A percentile compares a stretch with the other conserved stretches of the same genome.
These are phyloP conservation scores for Candida sakaeoensis DNA, from an alignment of 805 yeast genomes.

Conservation along the genomic window DNA sequence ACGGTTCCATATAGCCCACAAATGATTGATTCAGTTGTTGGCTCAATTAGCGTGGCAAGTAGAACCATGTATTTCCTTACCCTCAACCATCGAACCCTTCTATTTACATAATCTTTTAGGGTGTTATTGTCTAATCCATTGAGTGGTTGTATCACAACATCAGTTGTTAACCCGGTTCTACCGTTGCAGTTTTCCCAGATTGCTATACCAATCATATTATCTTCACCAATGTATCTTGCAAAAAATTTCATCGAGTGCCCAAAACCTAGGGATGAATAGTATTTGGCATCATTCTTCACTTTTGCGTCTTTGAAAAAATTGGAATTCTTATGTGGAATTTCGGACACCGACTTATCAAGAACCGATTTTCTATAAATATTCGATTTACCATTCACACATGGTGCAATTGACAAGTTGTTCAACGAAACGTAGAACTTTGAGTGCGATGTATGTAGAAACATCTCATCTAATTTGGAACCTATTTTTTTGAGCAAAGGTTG, in stretches of 20 bases:
- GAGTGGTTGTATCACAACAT: slow-evolving; percentile 73
- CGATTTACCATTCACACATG: slow-evolving; percentile 90
- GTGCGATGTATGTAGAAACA: slow-evolving; percentile 81
- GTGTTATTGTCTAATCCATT: slow-evolving; percentile 34
- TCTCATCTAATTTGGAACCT: slow-evolving; percentile 77
- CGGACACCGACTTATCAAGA: slow-evolving; percentile 52
- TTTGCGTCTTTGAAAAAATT: slow-evolving; percentile 28
- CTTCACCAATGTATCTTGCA: slow-evolving; percentile 84
- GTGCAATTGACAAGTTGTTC: slow-evolving; percentile 71
- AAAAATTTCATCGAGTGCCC: slow-evolving; percentile 63
- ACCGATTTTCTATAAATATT: slow-evolving; percentile 70
- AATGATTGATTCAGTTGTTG: slow-evolving; percentile 74
- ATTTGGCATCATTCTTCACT: slow-evolving; percentile 28
- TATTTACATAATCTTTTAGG: slow-evolving; percentile 52
- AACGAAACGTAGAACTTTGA: slow-evolving; percentile 80
- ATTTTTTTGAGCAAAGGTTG: slow-evolving; percentile 18
- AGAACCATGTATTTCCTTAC: slow-evolving; percentile 86
- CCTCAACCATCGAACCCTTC: slow-evolving; percentile 82
- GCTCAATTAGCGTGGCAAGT: slow-evolving; percentile 80
- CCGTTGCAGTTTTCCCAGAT: slow-evolving; percentile 67
- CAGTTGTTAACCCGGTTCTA: slow-evolving; percentile 75
- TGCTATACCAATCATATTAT: slow-evolving; percentile 86
- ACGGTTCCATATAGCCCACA: slow-evolving; percentile 65
- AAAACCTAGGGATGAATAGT: slow-evolving; percentile 25
- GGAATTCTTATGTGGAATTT: slow-evolving; percentile 22